A percentile compares a stretch with the other conserved stretches of the same genome.
Conservation (phyloP, 1,139 yeast genomes). For the Debaryomyces singareniensis region DNA sequence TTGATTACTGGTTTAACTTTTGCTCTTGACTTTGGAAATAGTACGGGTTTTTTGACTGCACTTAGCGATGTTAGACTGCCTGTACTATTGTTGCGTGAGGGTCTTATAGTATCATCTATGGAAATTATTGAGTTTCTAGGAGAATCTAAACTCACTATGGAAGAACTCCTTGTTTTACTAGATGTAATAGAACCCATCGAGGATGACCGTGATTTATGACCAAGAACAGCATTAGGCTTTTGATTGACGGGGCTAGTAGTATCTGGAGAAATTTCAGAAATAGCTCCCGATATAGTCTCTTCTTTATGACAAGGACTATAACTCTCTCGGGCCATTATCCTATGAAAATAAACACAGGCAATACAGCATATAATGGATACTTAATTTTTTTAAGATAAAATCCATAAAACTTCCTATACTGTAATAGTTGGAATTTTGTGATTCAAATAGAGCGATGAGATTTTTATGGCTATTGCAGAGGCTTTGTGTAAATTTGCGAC, state of each 20-base stretch:
- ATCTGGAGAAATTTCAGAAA: constrained; percentile 10
- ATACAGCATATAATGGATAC: no score
- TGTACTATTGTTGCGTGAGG: constrained; percentile 29
- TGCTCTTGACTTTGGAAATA: not conserved
- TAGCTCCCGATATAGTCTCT: no score
- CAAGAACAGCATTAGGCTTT: constrained; percentile 11
- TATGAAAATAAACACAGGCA: no score
- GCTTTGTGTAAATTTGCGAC: no score
- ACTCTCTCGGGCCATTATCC: constrained; percentile 8
- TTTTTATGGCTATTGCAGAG: no score
- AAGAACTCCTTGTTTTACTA: constrained; percentile 24
- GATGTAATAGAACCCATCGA: constrained; percentile 28
- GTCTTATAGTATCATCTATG: constrained; percentile 27
- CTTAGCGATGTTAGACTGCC: constrained; percentile 21
- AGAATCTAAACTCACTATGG: constrained; percentile 33
- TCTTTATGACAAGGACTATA: constrained; percentile 12
- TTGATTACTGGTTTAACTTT: not conserved
- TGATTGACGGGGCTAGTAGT: constrained; percentile 19
- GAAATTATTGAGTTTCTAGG: constrained; percentile 41
- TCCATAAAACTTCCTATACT: no score
- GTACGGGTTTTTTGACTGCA: constrained; percentile 2
- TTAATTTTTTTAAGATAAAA: no score
- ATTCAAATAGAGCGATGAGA: no score
- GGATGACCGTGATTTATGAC: constrained; percentile 25
- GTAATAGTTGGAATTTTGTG: no score